Conservation (phyloP, 148 eudicot genomes). For the Polygonum aviculare region DNA sequence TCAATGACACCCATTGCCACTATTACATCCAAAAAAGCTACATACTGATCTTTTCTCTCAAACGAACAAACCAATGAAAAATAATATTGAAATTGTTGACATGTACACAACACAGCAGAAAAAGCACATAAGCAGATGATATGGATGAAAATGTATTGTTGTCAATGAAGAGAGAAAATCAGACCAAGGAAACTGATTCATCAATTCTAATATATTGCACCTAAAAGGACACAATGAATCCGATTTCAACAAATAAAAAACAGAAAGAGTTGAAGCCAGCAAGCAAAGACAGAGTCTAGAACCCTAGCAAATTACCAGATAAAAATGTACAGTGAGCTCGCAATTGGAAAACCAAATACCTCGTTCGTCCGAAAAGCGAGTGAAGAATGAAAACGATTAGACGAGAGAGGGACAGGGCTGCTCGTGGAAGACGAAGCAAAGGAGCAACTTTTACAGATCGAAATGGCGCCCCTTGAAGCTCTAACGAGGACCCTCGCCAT, state of each 20-base stretch:
- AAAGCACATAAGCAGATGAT: too few species aligned
- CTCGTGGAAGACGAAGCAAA: slow-evolving; percentile 23
- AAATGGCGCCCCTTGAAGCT: slow-evolving; percentile 27
- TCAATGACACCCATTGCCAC: too few species aligned
- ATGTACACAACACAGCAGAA: too few species aligned
- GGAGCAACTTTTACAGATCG: slow-evolving; percentile 28
- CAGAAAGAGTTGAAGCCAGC: neutral
- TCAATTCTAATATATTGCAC: too few species aligned
- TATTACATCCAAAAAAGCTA: too few species aligned
- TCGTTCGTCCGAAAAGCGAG: slow-evolving; percentile 19
- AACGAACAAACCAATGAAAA: too few species aligned
- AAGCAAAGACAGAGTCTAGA: slow-evolving; percentile 11
- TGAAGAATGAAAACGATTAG: slow-evolving; percentile 30
- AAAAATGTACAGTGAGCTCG: neutral
- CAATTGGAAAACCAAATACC: slow-evolving; percentile 24
- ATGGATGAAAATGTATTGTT: too few species aligned
- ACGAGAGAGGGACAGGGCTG: slow-evolving; percentile 5
- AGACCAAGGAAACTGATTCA: too few species aligned
- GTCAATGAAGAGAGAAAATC: too few species aligned
- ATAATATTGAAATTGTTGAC: too few species aligned
- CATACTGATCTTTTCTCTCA: too few species aligned
- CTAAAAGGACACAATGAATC: too few species aligned
- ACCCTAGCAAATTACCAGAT: slow-evolving; percentile 34
- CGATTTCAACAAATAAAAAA: neutral
- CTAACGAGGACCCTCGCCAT: slow-evolving; percentile 36